phyloP scores from a whole-genome alignment of 2,329 filamentous ascomycete species.

The Cytospora leucostoma region DNA sequence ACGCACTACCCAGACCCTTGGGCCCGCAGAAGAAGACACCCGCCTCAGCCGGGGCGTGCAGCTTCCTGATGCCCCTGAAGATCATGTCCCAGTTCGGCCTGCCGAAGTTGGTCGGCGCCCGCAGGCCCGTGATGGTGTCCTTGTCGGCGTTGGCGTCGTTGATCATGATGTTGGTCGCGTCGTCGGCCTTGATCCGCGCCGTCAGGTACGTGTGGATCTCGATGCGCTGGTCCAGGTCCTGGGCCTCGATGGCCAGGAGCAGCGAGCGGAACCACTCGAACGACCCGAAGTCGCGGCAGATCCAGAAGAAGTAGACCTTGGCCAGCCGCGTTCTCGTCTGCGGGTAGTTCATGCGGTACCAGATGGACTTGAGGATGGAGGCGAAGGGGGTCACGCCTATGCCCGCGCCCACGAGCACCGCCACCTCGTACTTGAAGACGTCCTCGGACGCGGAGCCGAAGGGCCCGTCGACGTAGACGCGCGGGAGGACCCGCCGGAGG shows the following conservation, averaged over 20 bases:
- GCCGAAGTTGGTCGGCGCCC: slow-evolving; percentile 82
- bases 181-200: slow-evolving; percentile 81
- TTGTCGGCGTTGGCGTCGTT: slow-evolving; percentile 83
- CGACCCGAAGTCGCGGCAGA: slow-evolving; percentile 83
- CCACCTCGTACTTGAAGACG: slow-evolving; percentile 85
- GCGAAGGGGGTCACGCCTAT: slow-evolving; percentile 88
- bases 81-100: slow-evolving; percentile 90
- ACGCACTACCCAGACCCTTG: slow-evolving; percentile 72
- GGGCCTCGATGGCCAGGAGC: slow-evolving; percentile 80
- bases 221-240: slow-evolving; percentile 80
- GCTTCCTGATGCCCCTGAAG: slow-evolving; percentile 78
- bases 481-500: slow-evolving; percentile 72
- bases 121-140: slow-evolving; percentile 80
- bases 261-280: slow-evolving; percentile 90
- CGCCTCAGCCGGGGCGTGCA: slow-evolving; percentile 71
- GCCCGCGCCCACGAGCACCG: slow-evolving; percentile 77
- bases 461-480: slow-evolving; percentile 81
- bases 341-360: slow-evolving; percentile 90
- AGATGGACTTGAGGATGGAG: slow-evolving; percentile 86
- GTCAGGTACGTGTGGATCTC: slow-evolving; percentile 90
- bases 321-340: slow-evolving; percentile 75
- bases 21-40: slow-evolving; percentile 87
- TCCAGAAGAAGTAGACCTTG: slow-evolving; percentile 94
- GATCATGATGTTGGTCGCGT: slow-evolving; percentile 91
- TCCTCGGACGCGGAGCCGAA: slow-evolving; percentile 86